phyloP scores from a whole-genome alignment of 345 rosid genomes.

The Chamaenerion angustifolium region DNA sequence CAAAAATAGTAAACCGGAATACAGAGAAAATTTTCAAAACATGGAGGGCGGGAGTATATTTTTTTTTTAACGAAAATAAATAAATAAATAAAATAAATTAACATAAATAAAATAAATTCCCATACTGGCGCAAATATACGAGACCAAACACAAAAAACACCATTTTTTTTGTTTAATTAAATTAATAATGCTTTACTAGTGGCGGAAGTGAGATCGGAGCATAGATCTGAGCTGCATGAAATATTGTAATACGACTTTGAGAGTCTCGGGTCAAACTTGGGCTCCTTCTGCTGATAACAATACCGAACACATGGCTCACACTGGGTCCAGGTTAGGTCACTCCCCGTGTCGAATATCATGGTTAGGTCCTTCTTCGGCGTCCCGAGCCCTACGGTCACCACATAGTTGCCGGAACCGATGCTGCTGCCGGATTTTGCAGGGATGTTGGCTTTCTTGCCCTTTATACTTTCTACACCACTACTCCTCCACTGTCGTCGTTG shows the following conservation, averaged over 20 bases:
- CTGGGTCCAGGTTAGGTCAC: constrained; percentile 63
- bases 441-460: constrained; percentile 11
- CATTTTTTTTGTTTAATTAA: not conserved
- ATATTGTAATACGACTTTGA: constrained; percentile 54
- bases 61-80: too few relatives aligned
- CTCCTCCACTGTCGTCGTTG: not conserved
- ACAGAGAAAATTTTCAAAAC: too few relatives aligned
- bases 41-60: too few relatives aligned
- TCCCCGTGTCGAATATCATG: constrained; percentile 55
- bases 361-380: constrained; percentile 34
- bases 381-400: constrained; percentile 49
- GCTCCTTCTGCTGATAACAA: constrained; percentile 43
- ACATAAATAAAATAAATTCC: too few relatives aligned
- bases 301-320: constrained; percentile 34
- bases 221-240: constrained; percentile 31
- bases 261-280: constrained; percentile 28
- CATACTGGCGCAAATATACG: too few relatives aligned
- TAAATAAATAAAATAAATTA: too few relatives aligned
- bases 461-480: not conserved
- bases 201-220: constrained; percentile 36
- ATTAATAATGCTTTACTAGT: constrained; percentile 20
- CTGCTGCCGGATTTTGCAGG: constrained; percentile 50
- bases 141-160: too few relatives aligned
- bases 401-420: constrained; percentile 37
- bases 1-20: too few relatives aligned